Conservation (phyloP, 306 rosid genomes). For the Fragaria ananassa region DNA sequence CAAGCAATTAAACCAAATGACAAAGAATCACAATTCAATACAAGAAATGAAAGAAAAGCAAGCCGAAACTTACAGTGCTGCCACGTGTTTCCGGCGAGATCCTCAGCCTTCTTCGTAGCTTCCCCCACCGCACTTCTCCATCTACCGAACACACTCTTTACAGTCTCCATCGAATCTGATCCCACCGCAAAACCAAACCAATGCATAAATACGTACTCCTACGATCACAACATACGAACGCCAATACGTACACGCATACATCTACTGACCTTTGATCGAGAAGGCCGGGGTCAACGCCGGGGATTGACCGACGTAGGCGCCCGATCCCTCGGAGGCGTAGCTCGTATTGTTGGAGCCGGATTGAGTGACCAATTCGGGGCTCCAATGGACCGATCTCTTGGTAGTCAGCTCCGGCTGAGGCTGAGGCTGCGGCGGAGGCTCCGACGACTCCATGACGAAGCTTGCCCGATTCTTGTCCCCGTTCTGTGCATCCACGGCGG, state of each 20-base stretch:
- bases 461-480: slow-evolving; percentile 33
- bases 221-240: not conserved
- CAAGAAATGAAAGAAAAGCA: not conserved
- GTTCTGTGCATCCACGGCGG: slow-evolving; percentile 13
- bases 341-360: slow-evolving; percentile 6
- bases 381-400: slow-evolving; percentile 83
- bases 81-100: slow-evolving; percentile 94
- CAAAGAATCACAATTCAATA: not conserved
- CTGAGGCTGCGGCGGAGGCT: slow-evolving; percentile 22
- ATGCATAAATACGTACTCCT: not conserved
- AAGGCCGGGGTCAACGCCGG: slow-evolving; percentile 35
- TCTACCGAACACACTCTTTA: slow-evolving; percentile 63
- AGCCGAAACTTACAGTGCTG: slow-evolving; percentile 63
- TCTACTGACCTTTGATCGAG: slow-evolving; percentile 48
- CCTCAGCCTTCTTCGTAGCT: slow-evolving; percentile 76
- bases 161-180: slow-evolving; percentile 67
- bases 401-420: slow-evolving; percentile 19
- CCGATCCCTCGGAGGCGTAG: slow-evolving; percentile 35
- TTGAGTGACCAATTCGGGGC: slow-evolving; percentile 71
- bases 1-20: no score
- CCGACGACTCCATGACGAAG: slow-evolving; percentile 35
- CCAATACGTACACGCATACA: not conserved
- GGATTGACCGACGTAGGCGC: slow-evolving; percentile 26
- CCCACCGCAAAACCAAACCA: not conserved
- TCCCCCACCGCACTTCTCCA: slow-evolving; percentile 81